Evolutionary conservation across 805 yeast genomes (phyloP).

Genomic region (Scheffersomyces ergatensis): DNA sequence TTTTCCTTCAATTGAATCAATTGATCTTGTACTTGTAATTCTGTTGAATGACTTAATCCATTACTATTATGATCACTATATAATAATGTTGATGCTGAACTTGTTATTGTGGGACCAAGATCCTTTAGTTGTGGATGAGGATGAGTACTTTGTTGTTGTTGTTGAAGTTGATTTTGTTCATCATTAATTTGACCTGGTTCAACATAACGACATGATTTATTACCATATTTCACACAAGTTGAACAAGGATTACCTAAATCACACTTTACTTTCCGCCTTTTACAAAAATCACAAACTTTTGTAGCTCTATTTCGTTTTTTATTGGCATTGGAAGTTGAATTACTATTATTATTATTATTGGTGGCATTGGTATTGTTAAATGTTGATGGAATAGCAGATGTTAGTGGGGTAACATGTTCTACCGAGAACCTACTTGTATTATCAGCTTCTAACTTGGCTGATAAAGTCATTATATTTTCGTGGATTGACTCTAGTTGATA

Average conservation of each 20-base stretch:
- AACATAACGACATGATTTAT: constrained; percentile 21
- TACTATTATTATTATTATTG: background rate
- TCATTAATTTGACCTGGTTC: background rate
- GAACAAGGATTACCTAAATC: constrained; percentile 34
- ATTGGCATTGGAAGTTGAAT: background rate
- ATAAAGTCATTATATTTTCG: too few species aligned
- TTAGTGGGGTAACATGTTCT: too few species aligned
- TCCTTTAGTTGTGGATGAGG: background rate
- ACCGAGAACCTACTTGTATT: too few species aligned
- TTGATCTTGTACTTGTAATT: constrained; percentile 8
- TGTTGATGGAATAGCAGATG: too few species aligned
- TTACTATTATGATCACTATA: background rate
- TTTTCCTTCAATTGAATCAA: constrained; percentile 11
- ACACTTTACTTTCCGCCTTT: constrained; percentile 34
- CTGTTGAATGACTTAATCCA: background rate
- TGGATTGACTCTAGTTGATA: too few species aligned
- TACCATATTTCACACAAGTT: constrained; percentile 26
- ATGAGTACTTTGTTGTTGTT: background rate
- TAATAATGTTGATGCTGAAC: background rate
- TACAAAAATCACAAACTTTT: constrained; percentile 33
- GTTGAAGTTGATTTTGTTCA: background rate
- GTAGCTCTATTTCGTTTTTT: constrained; percentile 24
- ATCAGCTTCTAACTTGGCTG: too few species aligned
- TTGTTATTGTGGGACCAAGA: background rate
- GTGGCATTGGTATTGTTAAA: background rate